Conservation (phyloP, 2,329 filamentous ascomycete genomes). For the Aspergillus versicolor region DNA sequence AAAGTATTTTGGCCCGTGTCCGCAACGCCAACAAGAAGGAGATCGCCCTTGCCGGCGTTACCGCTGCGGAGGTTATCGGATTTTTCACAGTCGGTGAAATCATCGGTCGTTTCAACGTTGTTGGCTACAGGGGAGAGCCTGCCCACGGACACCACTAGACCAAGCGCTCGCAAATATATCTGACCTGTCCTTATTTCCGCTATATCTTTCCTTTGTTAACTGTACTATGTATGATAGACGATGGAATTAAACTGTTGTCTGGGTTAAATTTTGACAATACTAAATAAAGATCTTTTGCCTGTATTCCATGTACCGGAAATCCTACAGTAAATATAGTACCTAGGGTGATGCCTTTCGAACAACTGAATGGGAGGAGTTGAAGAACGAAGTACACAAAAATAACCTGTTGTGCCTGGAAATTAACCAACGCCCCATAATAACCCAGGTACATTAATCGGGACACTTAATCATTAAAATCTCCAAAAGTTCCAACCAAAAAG, state of each 20-base stretch:
- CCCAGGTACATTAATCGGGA: neutral
- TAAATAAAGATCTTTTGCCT: slow-evolving; percentile 17
- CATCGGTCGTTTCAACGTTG: slow-evolving; percentile 88
- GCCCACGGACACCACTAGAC: slow-evolving; percentile 43
- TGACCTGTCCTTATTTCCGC: slow-evolving; percentile 33
- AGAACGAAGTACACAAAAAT: neutral
- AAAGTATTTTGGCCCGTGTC: slow-evolving; percentile 55
- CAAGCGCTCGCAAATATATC: slow-evolving; percentile 27
- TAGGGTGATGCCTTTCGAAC: neutral
- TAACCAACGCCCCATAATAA: neutral
- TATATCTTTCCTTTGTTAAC: slow-evolving; percentile 29
- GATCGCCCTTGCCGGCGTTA: slow-evolving; percentile 70
- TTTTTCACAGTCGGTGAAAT: slow-evolving; percentile 99
- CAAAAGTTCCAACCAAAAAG: neutral
- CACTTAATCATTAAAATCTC: neutral
- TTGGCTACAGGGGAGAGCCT: slow-evolving; percentile 80
- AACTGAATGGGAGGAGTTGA: neutral
- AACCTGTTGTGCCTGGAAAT: neutral
- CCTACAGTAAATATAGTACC: neutral
- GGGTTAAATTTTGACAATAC: slow-evolving; percentile 25
- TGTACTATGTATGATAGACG: slow-evolving; percentile 49
- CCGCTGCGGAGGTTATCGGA: slow-evolving; percentile 81
- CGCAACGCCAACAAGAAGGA: slow-evolving; percentile 72
- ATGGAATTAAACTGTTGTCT: slow-evolving; percentile 48
- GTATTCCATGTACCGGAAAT: neutral